A percentile compares a stretch with the other conserved stretches of the same genome.
These are phyloP conservation scores for Keithomyces neogunnii DNA, from an alignment of 2,329 filamentous ascomycete genomes.

Conservation along the genomic window DNA sequence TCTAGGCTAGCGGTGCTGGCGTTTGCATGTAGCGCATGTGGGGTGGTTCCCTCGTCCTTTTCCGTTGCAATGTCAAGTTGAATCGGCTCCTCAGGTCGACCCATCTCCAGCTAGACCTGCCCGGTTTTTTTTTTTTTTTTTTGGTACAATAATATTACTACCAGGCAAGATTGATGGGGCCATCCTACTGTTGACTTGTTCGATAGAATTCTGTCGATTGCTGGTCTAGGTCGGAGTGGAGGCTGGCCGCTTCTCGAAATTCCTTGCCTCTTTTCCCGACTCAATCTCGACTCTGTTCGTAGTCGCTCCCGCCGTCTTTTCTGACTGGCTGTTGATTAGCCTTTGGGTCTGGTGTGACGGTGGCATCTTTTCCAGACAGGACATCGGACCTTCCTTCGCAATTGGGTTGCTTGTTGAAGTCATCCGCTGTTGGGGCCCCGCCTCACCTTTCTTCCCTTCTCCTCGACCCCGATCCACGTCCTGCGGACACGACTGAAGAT, in stretches of 20 bases:
- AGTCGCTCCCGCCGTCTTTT: background rate
- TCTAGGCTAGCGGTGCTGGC: too few relatives aligned
- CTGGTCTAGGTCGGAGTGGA: too few relatives aligned
- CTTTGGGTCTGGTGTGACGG: background rate
- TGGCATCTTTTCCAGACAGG: background rate
- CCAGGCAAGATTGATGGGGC: too few relatives aligned
- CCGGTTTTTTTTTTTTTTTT: too few relatives aligned
- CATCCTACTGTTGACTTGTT: too few relatives aligned
- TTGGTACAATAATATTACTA: too few relatives aligned
- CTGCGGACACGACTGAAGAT: conserved; percentile 38
- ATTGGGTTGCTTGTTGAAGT: too few relatives aligned
- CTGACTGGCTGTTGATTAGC: background rate
- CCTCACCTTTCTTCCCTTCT: background rate
- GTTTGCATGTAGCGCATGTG: too few relatives aligned
- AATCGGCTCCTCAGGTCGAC: background rate
- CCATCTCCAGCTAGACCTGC: too few relatives aligned
- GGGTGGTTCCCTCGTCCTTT: background rate
- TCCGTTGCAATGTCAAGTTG: background rate
- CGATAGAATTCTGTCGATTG: too few relatives aligned
- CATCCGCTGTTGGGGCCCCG: background rate
- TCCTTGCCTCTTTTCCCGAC: background rate
- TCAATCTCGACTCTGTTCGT: background rate
- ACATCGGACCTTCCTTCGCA: background rate
- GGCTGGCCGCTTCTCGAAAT: background rate
- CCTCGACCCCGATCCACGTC: background rate